phyloP scores from a whole-genome alignment of 805 yeast species.

The Ogataea allantospora region DNA sequence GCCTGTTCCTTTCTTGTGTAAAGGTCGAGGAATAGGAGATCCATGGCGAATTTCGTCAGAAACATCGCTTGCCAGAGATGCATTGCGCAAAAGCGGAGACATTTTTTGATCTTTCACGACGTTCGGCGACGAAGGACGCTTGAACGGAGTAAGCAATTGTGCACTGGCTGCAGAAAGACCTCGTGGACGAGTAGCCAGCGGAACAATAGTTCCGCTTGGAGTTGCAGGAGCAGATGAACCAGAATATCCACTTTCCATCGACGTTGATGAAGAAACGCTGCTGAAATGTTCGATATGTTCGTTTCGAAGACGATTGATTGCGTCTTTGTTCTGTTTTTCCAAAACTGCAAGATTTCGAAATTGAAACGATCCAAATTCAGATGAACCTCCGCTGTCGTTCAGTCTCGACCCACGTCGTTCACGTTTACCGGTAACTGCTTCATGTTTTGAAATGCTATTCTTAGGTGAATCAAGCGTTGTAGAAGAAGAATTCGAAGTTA shows the following conservation, averaged over 20 bases:
- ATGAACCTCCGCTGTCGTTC: conserved; percentile 54
- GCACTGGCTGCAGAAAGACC: conserved; percentile 19
- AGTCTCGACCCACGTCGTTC: conserved; percentile 74
- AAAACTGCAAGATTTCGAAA: conserved; percentile 86
- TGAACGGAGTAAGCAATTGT: conserved; percentile 25
- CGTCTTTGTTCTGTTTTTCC: conserved; percentile 92
- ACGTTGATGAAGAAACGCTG: conserved; percentile 41
- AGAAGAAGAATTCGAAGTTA: conserved; percentile 27
- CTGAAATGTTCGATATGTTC: conserved; percentile 68
- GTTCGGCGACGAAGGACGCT: conserved; percentile 35
- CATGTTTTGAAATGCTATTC: conserved; percentile 27
- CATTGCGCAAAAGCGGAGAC: conserved; percentile 33
- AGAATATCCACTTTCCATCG: conserved; percentile 40
- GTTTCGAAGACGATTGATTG: conserved; percentile 77
- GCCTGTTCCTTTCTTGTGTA: conserved; percentile 10
- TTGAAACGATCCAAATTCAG: conserved; percentile 90
- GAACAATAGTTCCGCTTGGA: conserved; percentile 17
- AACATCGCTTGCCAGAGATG: conserved; percentile 34
- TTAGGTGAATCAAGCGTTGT: conserved; percentile 31
- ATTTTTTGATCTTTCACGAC: conserved; percentile 17
- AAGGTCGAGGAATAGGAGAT: conserved; percentile 18
- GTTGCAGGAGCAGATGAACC: conserved; percentile 26
- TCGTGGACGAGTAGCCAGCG: conserved; percentile 17
- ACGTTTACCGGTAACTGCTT: conserved; percentile 44
- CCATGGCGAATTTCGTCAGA: conserved; percentile 29